Evolutionary conservation across 495 filamentous ascomycete genomes (phyloP).

Genomic region (Wilcoxina mikolae): DNA sequence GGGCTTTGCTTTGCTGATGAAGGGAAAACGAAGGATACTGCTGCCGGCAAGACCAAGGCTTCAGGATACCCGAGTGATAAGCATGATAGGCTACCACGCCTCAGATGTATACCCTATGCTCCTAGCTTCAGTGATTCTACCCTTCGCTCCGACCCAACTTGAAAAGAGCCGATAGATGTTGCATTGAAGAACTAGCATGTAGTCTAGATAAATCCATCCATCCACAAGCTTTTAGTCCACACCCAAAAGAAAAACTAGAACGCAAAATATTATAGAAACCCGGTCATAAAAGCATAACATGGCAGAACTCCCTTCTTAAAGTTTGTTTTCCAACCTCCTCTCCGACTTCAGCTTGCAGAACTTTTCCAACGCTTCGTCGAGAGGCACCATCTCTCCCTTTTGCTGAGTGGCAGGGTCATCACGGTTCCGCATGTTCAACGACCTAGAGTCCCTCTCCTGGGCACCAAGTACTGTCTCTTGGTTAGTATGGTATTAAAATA

Average conservation of each 20-base stretch:
- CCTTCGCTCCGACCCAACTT: too few relatives aligned
- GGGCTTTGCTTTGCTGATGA: too few relatives aligned
- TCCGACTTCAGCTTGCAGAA: slow-evolving; percentile 54
- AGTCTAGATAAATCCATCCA: too few relatives aligned
- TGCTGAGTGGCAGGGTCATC: slow-evolving; percentile 75
- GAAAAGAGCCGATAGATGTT: too few relatives aligned
- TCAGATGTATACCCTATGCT: too few relatives aligned
- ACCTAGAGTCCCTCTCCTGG: slow-evolving; percentile 56
- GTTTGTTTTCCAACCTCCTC: slow-evolving; percentile 18
- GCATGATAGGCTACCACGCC: too few relatives aligned
- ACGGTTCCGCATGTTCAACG: slow-evolving; percentile 81
- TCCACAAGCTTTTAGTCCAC: neutral
- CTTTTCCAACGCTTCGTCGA: slow-evolving; percentile 66
- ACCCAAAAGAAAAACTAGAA: neutral
- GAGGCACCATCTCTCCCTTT: slow-evolving; percentile 50
- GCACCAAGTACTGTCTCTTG: slow-evolving; percentile 57
- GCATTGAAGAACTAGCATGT: too few relatives aligned
- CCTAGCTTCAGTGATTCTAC: too few relatives aligned
- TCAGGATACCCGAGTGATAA: too few relatives aligned
- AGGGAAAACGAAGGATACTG: too few relatives aligned
- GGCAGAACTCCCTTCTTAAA: slow-evolving; percentile 1
- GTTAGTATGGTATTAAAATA: neutral
- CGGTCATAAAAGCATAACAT: neutral
- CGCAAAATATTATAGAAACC: neutral
- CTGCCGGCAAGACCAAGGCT: too few relatives aligned